Evolutionary conservation across 495 filamentous ascomycete species (phyloP).

Genomic region (Aspergillus conjunctus): DNA sequence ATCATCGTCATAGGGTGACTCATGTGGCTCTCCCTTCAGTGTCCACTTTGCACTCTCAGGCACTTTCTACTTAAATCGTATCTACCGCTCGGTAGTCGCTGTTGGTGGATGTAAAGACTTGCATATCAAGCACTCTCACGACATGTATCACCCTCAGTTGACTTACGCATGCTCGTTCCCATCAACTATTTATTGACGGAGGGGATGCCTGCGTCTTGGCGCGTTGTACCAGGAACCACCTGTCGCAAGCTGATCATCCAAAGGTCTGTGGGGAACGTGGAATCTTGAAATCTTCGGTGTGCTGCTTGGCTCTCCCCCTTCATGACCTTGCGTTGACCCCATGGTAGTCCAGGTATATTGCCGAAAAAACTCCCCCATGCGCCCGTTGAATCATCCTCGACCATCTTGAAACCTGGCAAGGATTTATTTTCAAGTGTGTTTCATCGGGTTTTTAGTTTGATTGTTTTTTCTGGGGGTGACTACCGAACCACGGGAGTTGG

Average conservation of each 20-base stretch:
- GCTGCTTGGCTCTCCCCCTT: background rate
- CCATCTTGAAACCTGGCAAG: too few relatives aligned
- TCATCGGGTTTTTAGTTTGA: background rate
- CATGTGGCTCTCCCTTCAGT: background rate
- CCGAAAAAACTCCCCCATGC: too few relatives aligned
- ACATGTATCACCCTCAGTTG: background rate
- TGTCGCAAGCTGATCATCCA: constrained; percentile 7
- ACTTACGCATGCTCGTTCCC: background rate
- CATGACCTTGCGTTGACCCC: background rate
- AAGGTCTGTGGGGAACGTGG: constrained; percentile 13
- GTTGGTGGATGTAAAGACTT: background rate
- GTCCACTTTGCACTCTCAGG: background rate
- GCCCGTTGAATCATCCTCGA: too few relatives aligned
- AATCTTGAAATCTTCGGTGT: constrained; percentile 1
- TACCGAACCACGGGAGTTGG: background rate
- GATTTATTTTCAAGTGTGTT: too few relatives aligned
- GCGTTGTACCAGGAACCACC: constrained; percentile 23
- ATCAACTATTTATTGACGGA: background rate
- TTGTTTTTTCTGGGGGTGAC: background rate
- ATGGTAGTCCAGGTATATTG: background rate
- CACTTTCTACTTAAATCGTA: background rate
- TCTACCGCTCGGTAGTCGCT: background rate
- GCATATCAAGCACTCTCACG: background rate
- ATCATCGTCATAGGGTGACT: constrained; percentile 9
- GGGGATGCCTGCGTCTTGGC: constrained; percentile 17